Evolutionary conservation across 2,329 filamentous ascomycete species (phyloP).

Genomic region (Aspergillus sp.): DNA sequence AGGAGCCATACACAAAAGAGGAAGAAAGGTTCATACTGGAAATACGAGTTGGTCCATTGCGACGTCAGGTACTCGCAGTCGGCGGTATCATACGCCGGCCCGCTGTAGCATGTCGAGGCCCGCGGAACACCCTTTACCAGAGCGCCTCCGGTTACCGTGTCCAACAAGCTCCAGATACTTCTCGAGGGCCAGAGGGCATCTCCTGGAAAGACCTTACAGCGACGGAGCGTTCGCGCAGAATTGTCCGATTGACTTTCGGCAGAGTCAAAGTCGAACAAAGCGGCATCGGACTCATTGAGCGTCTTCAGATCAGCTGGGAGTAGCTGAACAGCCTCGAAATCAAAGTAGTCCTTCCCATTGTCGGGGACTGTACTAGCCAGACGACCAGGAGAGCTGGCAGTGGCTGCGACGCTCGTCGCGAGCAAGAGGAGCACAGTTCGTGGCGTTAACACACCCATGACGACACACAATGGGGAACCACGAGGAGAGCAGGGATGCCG

Average conservation of each 20-base stretch:
- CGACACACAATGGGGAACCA: neutral
- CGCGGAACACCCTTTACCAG: slow-evolving; percentile 35
- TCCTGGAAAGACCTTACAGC: slow-evolving; percentile 33
- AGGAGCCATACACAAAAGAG: neutral
- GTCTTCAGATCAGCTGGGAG: slow-evolving; percentile 27
- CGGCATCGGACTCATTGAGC: slow-evolving; percentile 14
- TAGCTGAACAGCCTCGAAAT: slow-evolving; percentile 31
- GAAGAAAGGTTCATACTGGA: slow-evolving; percentile 27
- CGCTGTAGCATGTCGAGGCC: slow-evolving; percentile 32
- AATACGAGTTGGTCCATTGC: slow-evolving; percentile 31
- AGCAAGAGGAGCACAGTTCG: neutral
- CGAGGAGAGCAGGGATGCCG: neutral
- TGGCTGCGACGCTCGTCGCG: neutral
- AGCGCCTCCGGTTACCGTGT: slow-evolving; percentile 25
- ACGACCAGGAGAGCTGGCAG: neutral
- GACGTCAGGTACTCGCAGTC: slow-evolving; percentile 26
- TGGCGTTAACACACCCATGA: neutral
- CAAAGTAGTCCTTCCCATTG: neutral
- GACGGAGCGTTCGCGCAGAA: neutral
- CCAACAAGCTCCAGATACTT: slow-evolving; percentile 30
- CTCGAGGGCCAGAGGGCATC: slow-evolving; percentile 27
- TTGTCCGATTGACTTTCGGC: neutral
- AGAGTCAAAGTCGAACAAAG: slow-evolving; percentile 30
- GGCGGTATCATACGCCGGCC: slow-evolving; percentile 28
- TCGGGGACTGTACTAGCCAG: neutral